Conservation (phyloP, 75 land plant genomes). For the Cryptomeria japonica region DNA sequence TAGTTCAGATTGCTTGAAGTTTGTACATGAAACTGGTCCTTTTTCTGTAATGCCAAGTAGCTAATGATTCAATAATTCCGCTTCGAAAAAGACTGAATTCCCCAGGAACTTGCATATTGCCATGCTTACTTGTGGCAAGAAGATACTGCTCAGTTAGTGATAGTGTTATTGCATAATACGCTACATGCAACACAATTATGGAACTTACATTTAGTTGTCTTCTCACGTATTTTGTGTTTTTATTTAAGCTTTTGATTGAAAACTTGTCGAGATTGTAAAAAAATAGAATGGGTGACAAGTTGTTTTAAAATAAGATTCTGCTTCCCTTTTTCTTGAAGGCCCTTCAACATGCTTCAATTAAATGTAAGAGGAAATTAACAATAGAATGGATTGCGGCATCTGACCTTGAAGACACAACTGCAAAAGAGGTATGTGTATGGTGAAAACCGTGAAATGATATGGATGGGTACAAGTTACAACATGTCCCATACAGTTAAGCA, state of each 20-base stretch:
- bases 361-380: conserved; percentile 52
- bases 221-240: not conserved
- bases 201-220: not conserved
- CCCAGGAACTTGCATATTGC: not conserved
- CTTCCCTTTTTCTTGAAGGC: conserved; percentile 49
- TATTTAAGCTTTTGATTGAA: not conserved
- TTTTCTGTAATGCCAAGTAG: not conserved
- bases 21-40: not conserved
- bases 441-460: not conserved
- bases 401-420: conserved; percentile 79
- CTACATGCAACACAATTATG: not conserved
- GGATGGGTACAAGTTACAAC: not conserved
- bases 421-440: conserved; percentile 44
- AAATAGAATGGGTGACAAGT: not conserved
- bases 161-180: not conserved
- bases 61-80: not conserved
- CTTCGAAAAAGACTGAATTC: not conserved
- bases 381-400: conserved; percentile 86
- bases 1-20: not conserved
- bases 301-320: not conserved
- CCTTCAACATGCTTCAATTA: conserved; percentile 66
- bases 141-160: not conserved
- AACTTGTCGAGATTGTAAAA: not conserved
- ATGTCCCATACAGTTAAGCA: not conserved
- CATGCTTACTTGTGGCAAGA: not conserved